Evolutionary conservation across 176 grass and related monocot species (phyloP), one percentile per base, ranked within the genome.

Genomic region (Oryza meridionalis): DNA sequence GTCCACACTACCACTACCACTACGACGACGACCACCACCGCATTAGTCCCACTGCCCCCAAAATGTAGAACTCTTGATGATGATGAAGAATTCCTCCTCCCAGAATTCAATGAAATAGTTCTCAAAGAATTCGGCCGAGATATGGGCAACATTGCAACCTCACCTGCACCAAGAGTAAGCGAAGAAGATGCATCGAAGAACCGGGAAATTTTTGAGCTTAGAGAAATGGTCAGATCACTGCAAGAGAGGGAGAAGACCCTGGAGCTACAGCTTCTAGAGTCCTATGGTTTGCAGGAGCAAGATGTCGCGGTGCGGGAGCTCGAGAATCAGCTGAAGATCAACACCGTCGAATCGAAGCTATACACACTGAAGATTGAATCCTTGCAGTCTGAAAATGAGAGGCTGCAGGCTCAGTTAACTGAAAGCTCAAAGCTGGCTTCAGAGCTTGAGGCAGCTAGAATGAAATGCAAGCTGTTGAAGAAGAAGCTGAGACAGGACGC

Each of bases 321-420:
- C 76, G 84, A 94, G 89, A 99, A 87, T 82, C 93, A 96, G 64
- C 55, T 94, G 26, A 94, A 92, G 88, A 88, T 99, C 78, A 94
- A 84, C 75, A 92, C 64, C 55, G 90, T 92, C 0, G 91, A 99
- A 82, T 85, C 89, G 21, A 90, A 99, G 86, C 67, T 96, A n/a
- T 92, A 96, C 79, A 68, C 46, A 24, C 31, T 99, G 77, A 96
- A 91, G 84, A 89, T 99, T 4, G 88, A 88, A 51, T 91, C 96
- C 49, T 89, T 99, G 82, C 79, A 92, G 70, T 77, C 93, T 68
- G 93, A 99, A 76, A 99, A 99, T 74, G 77, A 82, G 82, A 94
- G 51, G 47, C 83, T 99, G 64, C 77, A 81, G 65, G 69, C 77
- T 46, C 88, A 91, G 72, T n/a, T 96, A 49, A 76, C 84, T 2